phyloP scores from a whole-genome alignment of 257 asterid genomes.

The Solanum habrochaites region DNA sequence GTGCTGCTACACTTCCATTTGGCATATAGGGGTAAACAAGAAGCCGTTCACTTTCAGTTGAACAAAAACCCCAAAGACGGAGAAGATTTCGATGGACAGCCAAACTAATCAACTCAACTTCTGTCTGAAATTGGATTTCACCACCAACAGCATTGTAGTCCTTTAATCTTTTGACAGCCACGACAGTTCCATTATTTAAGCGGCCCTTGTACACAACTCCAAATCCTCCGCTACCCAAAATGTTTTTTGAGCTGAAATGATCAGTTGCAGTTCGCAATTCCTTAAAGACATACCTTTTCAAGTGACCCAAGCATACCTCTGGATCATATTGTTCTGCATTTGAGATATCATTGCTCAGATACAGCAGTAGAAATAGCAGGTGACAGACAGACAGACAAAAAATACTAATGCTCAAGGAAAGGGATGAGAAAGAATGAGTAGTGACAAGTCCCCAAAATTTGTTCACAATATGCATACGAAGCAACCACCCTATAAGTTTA shows the following conservation, averaged over 20 bases:
- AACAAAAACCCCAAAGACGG: constrained; percentile 20
- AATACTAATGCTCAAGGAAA: not conserved
- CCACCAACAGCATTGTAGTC: constrained; percentile 8
- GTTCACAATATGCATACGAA: not conserved
- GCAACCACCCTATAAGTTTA: not conserved
- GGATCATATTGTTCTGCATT: constrained; percentile 2
- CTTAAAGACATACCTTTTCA: constrained; percentile 13
- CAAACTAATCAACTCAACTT: constrained; percentile 25
- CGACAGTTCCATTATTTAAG: constrained; percentile 11
- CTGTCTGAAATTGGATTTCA: constrained; percentile 24
- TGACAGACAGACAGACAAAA: not conserved
- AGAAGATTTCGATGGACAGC: constrained; percentile 28
- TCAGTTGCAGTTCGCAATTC: constrained; percentile 21
- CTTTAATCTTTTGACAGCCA: constrained; percentile 27
- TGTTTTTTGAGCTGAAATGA: constrained; percentile 18
- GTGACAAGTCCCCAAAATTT: not conserved
- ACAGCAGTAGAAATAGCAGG: not conserved
- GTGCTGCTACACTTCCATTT: constrained; percentile 30
- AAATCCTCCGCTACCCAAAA: constrained; percentile 29
- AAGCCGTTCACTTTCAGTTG: constrained; percentile 17
- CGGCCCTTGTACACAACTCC: constrained; percentile 27
- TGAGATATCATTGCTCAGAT: not conserved
- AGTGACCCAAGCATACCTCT: constrained; percentile 15
- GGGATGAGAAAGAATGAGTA: not conserved
- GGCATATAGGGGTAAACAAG: constrained; percentile 32